These are phyloP conservation scores for Candida methanosorbosa DNA, from an alignment of 805 yeast genomes.

Conservation along the genomic window DNA sequence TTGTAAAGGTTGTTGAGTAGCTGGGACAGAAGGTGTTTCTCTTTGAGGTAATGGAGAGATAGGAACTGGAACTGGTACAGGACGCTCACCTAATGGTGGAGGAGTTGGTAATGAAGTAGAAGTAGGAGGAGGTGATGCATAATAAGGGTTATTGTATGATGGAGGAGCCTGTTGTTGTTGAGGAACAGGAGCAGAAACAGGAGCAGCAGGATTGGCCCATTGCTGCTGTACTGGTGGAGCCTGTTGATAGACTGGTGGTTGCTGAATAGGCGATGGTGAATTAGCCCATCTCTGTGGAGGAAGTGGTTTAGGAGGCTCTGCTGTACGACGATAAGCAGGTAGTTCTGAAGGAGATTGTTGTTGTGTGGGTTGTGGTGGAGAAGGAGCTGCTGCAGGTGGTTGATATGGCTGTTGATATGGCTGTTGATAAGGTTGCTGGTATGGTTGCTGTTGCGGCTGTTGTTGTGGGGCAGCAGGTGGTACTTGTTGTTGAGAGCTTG, in stretches of 20 bases:
- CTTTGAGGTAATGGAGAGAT: slow-evolving; percentile 1
- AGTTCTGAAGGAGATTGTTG: slow-evolving; percentile 2
- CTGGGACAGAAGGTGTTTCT: neutral
- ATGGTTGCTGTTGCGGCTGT: slow-evolving; percentile 8
- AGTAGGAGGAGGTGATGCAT: neutral
- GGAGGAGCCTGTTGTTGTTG: neutral
- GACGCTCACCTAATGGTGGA: slow-evolving; percentile 1
- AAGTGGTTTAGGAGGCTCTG: slow-evolving; percentile 4
- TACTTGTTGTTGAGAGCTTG: too few species aligned
- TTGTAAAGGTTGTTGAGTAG: neutral
- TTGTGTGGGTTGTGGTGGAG: slow-evolving; percentile 1
- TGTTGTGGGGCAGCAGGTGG: slow-evolving; percentile 4
- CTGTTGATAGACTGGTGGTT: slow-evolving; percentile 2
- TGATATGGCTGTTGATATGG: slow-evolving; percentile 3
- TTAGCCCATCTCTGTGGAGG: slow-evolving; percentile 6
- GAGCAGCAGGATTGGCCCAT: slow-evolving; percentile 7
- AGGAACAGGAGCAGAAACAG: slow-evolving; percentile 5
- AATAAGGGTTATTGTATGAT: neutral
- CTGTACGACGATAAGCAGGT: slow-evolving; percentile 7
- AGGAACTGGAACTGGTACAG: slow-evolving; percentile 2
- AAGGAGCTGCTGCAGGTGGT: slow-evolving; percentile 7
- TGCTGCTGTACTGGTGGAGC: slow-evolving; percentile 1
- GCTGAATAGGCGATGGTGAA: slow-evolving; percentile 3
- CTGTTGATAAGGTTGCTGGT: slow-evolving; percentile 8
- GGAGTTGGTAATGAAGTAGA: slow-evolving; percentile 2